Evolutionary conservation across 106 monocot species (phyloP).

Genomic region (Apostasia ramifera): DNA sequence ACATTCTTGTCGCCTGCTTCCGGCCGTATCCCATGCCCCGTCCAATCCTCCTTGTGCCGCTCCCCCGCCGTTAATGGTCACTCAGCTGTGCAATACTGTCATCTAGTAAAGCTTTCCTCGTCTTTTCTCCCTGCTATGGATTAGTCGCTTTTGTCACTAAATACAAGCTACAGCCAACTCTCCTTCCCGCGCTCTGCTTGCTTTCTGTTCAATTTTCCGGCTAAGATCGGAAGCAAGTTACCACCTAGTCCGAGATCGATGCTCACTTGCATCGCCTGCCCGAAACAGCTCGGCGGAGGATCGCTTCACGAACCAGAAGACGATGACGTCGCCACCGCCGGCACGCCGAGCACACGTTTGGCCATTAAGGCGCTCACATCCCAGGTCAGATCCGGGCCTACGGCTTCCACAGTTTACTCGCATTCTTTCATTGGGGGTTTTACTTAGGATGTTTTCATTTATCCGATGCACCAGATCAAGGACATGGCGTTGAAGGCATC

Average conservation of each 20-base stretch:
- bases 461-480: conserved; percentile 43
- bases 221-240: background rate
- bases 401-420: background rate
- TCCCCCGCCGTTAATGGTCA: no score
- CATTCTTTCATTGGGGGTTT: background rate
- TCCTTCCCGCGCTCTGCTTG: no score
- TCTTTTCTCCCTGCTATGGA: no score
- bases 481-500: conserved; percentile 89
- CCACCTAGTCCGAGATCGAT: conserved; percentile 18
- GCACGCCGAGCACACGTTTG: conserved; percentile 53
- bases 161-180: no score
- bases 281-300: conserved; percentile 47
- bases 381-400: conserved; percentile 33
- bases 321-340: conserved; percentile 20
- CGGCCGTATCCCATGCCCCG: no score
- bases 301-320: conserved; percentile 33
- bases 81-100: no score
- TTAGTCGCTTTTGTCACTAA: no score
- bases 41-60: no score
- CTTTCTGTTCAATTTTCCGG: background rate
- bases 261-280: conserved; percentile 90
- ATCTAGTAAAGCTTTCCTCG: no score
- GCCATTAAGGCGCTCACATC: conserved; percentile 67
- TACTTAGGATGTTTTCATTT: background rate
- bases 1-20: no score